Evolutionary conservation across 352 stramenopile species (phyloP), one percentile per base, ranked within the genome.

Genomic region (Phytophthora brassicae): DNA sequence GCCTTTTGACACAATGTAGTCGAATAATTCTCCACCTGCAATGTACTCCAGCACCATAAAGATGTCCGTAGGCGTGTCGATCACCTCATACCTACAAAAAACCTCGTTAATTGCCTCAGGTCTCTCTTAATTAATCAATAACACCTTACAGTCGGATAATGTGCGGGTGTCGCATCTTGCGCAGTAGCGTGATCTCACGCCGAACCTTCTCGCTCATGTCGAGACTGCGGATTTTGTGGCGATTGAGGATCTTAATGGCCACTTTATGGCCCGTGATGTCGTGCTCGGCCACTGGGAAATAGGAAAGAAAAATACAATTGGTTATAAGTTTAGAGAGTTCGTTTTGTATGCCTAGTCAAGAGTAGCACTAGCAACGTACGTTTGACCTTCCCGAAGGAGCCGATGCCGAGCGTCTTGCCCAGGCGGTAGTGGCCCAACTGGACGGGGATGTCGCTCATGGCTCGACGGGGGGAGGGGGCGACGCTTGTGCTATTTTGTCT

Each of bases 191-290:
- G 70, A 99, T 99, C 90, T 99, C 98, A 45, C 98, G 92, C 50
- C 97, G 92, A 35, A 99, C 97, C 76, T 99, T 99, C 71, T 99
- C 97, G 72, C 96, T 94, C 97, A 99, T 99, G 67, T 98, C 96
- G 26, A 99, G 86, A 56, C 97, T 92, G 56, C 97, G 97, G 78
- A 99, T 99, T 68, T 99, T 99, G 61, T 92, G 94, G 66, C 98
- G 97, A 79, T 99, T 99, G 16, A 99, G 77, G 66, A 99, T 99
- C 83, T 99, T 99, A 49, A 99, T 98, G 31, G 98, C 98, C 23
- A 99, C 98, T 69, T 99, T 99, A 66, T 99, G 93, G 24, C 96
- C 94, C 52, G 98, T 99, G 64, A 98, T 92, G 53, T 98, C 89
- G 85, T 99, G 98, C 44, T 98, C 97, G 6, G 96, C 98, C 58